phyloP scores from a whole-genome alignment of 2,329 filamentous ascomycete genomes.

The Alternaria brassicicola region DNA sequence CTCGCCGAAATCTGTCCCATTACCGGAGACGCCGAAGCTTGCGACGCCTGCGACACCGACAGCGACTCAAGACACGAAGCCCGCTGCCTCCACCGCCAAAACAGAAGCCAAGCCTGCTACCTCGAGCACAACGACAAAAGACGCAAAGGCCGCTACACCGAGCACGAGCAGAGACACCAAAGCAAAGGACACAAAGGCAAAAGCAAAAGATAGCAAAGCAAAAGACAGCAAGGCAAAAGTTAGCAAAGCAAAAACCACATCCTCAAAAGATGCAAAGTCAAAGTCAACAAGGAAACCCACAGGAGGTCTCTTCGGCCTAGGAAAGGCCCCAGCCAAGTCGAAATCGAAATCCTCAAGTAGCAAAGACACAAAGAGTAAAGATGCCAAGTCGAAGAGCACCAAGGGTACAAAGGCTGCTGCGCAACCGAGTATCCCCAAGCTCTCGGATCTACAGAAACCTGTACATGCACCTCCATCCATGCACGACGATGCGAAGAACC shows the following conservation, averaged over 20 bases:
- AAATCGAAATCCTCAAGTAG: constrained; percentile 8
- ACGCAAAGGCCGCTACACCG: constrained; percentile 2
- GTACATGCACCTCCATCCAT: constrained; percentile 31
- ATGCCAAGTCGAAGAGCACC: background rate
- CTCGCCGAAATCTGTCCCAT: constrained; percentile 33
- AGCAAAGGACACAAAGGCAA: constrained; percentile 4
- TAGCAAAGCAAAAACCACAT: background rate
- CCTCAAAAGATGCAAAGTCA: background rate
- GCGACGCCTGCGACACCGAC: constrained; percentile 13
- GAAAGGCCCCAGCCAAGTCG: constrained; percentile 8
- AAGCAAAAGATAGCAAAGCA: background rate
- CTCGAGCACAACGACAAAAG: background rate
- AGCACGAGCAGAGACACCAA: constrained; percentile 4
- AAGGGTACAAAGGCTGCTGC: background rate
- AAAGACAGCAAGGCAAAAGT: constrained; percentile 3
- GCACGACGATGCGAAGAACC: constrained; percentile 34
- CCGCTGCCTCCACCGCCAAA: background rate
- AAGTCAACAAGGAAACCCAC: constrained; percentile 10
- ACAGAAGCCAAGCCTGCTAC: background rate
- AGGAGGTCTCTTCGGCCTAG: constrained; percentile 8
- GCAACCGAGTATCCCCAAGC: constrained; percentile 22
- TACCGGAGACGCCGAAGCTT: constrained; percentile 33
- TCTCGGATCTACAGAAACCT: constrained; percentile 24
- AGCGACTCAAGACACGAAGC: constrained; percentile 1
- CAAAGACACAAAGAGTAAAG: constrained; percentile 6